These are phyloP conservation scores for Pterocarpus macrocarpus DNA, from an alignment of 306 rosid genomes.

Conservation along the genomic window DNA sequence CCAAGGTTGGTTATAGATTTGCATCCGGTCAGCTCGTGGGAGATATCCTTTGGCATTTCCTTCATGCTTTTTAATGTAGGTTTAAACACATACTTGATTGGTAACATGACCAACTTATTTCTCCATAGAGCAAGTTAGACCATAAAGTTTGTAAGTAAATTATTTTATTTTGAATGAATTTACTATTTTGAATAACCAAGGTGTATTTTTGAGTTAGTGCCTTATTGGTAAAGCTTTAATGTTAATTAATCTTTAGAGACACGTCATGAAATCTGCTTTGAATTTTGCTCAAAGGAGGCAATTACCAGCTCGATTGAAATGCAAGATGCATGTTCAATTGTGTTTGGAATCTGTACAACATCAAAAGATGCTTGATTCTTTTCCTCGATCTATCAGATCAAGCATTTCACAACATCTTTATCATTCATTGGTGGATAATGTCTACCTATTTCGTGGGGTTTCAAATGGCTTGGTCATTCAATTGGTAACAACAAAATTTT, in stretches of 20 bases:
- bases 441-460: slow-evolving; percentile 85
- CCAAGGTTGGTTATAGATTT: slow-evolving; percentile 92
- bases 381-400: slow-evolving; percentile 91
- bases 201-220: background rate
- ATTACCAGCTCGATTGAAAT: slow-evolving; percentile 78
- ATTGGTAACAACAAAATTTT: slow-evolving; percentile 65
- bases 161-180: background rate
- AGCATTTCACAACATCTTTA: slow-evolving; percentile 89
- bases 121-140: slow-evolving; percentile 92
- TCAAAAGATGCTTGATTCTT: slow-evolving; percentile 88
- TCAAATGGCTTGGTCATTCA: slow-evolving; percentile 88
- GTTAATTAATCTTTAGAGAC: slow-evolving; percentile 65
- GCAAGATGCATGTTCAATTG: slow-evolving; percentile 92
- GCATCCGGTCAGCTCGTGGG: slow-evolving; percentile 85
- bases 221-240: background rate
- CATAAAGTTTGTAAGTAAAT: slow-evolving; percentile 77
- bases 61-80: slow-evolving; percentile 92
- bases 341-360: slow-evolving; percentile 92
- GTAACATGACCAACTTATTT: slow-evolving; percentile 96
- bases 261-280: slow-evolving; percentile 42
- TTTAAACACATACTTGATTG: slow-evolving; percentile 88
- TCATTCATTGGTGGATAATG: slow-evolving; percentile 72
- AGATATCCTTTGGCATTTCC: slow-evolving; percentile 83
- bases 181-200: background rate
- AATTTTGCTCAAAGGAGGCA: slow-evolving; percentile 87